A percentile compares a stretch with the other conserved stretches of the same genome.
These are phyloP conservation scores for Penicillium mononematosum DNA, from an alignment of 495 filamentous ascomycete species.

Conservation along the genomic window DNA sequence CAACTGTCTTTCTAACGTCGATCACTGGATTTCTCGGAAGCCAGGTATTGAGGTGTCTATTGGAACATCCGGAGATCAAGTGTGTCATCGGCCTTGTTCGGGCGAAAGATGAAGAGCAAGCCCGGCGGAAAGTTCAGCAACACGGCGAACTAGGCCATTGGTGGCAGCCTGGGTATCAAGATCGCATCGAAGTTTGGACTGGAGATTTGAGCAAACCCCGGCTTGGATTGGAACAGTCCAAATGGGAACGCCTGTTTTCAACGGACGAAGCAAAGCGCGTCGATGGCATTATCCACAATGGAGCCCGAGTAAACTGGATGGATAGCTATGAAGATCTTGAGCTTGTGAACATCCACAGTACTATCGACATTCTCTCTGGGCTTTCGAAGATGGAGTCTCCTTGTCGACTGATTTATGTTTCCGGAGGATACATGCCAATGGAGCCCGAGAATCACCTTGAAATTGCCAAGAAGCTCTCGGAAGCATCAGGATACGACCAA, in stretches of 20 bases:
- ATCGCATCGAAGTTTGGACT: constrained; percentile 27
- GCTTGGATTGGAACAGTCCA: constrained; percentile 23
- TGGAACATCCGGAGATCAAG: constrained; percentile 10
- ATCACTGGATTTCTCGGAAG: constrained; percentile 36
- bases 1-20: constrained; percentile 25
- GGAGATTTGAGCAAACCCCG: constrained; percentile 28
- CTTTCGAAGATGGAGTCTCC: constrained; percentile 1
- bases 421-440: constrained; percentile 25
- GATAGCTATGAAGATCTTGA: constrained; percentile 20
- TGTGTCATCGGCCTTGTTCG: constrained; percentile 31
- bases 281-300: constrained; percentile 36
- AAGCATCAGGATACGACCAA: constrained; percentile 7
- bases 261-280: constrained; percentile 2
- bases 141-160: constrained; percentile 23
- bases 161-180: constrained; percentile 24
- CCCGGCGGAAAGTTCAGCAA: constrained; percentile 19
- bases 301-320: constrained; percentile 32
- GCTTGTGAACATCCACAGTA: constrained; percentile 29
- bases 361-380: constrained; percentile 20
- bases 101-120: constrained; percentile 11
- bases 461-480: constrained; percentile 8
- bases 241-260: constrained; percentile 23
- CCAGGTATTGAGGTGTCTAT: constrained; percentile 25
- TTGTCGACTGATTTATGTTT: constrained; percentile 25
- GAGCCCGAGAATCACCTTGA: constrained; percentile 12